Evolutionary conservation across 2,329 filamentous ascomycete species (phyloP), one percentile per base, ranked within the genome.

Genomic region (Pestalotiopsis sp.): DNA sequence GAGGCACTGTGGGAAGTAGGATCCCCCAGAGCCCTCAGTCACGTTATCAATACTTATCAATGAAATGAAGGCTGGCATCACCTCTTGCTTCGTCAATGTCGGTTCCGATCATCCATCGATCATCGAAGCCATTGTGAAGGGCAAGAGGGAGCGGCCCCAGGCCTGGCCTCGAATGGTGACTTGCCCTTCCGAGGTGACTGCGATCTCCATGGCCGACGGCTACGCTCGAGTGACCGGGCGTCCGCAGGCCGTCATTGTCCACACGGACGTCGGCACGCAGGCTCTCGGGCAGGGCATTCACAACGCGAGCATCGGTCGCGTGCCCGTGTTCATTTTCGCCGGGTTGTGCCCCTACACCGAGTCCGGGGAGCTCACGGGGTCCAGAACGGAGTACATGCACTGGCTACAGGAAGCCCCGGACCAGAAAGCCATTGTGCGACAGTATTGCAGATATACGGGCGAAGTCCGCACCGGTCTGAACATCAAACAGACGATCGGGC

Each of bases 381-480:
- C 87, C 1, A 81, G 92, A 68, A 93, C 91, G 0, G 92, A 94
- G 78, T 94, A 92, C 74, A 93, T 93, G 73, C 92, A 94, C 75
- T 94, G 91, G 91, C 91, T 94, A 38, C 92, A 94, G 75, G 91
- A 94, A 78, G 89, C 93, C 2, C 91, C 89, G 0, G 91, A 94
- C 73, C 92, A 94, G 78, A 92, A 91, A 76, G 86, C 89, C 73
- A 93, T 94, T 63, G 86, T 94, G 7, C 82, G 85, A 0, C 91
- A 94, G 76, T 94, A 94, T 75, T 94, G 92, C 75, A 84, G 92
- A 52, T 94, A 93, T 72, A 84, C 87, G 0, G 90, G 85, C 2
- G 92, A 94, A 78, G 89, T 94, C 77, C 92, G 92, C 77, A 88
- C 88, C 0, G 91, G 91, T 1, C 87, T 87, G 76, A 94, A 94